Conservation (phyloP, 2,329 filamentous ascomycete genomes). For the Blastomyces gilchristii region DNA sequence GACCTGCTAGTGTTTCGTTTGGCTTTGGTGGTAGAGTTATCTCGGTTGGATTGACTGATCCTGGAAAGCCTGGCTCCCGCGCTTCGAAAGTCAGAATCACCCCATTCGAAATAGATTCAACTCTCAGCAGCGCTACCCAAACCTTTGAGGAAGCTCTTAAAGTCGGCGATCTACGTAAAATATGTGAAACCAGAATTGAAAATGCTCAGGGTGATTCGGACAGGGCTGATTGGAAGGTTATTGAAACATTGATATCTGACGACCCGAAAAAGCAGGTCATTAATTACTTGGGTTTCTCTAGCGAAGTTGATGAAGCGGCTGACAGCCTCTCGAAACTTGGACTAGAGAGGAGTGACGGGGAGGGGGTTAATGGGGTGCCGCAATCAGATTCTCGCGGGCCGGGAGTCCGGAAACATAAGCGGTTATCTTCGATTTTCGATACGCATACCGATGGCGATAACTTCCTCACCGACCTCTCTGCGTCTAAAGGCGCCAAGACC, state of each 20-base stretch:
- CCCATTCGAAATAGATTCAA: conserved; percentile 78
- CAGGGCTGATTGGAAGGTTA: conserved; percentile 91
- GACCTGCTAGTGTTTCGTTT: conserved; percentile 77
- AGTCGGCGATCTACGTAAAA: conserved; percentile 62
- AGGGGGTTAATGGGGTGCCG: conserved; percentile 33
- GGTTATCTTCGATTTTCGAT: conserved; percentile 73
- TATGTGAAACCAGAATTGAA: conserved; percentile 70
- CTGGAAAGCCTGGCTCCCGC: conserved; percentile 51
- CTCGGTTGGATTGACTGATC: conserved; percentile 52
- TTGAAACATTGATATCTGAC: conserved; percentile 74
- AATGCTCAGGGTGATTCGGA: conserved; percentile 76
- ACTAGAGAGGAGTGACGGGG: conserved; percentile 26
- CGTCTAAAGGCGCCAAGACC: conserved; percentile 83
- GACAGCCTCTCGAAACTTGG: conserved; percentile 35
- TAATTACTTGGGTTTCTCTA: conserved; percentile 79
- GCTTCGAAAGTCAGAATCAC: conserved; percentile 73
- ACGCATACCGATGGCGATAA: conserved; percentile 62
- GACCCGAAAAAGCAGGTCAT: conserved; percentile 80
- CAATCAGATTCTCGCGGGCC: conserved; percentile 41
- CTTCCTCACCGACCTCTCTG: conserved; percentile 74
- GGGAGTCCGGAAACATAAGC: conserved; percentile 48
- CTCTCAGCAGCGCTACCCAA: conserved; percentile 71
- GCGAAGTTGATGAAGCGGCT: conserved; percentile 44
- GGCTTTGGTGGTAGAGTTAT: conserved; percentile 92
- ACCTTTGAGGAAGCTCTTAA: conserved; percentile 76